phyloP scores from a whole-genome alignment of 2,329 filamentous ascomycete genomes.

The Hymenoscyphus linearis region DNA sequence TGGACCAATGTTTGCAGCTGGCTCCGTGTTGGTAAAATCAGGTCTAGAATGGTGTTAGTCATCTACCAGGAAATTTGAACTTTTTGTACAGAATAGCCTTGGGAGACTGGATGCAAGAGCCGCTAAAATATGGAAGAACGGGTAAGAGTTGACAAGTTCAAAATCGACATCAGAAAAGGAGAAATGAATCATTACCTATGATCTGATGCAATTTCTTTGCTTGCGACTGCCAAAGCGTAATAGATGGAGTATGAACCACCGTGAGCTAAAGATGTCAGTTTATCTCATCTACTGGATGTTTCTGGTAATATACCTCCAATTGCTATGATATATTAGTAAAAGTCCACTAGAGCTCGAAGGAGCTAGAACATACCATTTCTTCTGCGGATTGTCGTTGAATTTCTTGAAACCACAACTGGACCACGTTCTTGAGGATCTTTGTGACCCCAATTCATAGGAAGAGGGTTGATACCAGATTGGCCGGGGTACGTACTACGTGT shows the following conservation, averaged over 20 bases:
- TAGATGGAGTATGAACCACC: constrained; percentile 96
- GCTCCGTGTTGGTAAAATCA: constrained; percentile 81
- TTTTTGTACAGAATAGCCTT: not conserved
- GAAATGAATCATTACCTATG: constrained; percentile 49
- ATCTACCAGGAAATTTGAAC: not conserved
- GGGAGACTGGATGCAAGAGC: not conserved
- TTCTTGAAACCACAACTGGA: constrained; percentile 80
- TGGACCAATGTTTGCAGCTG: constrained; percentile 81
- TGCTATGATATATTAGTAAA: constrained; percentile 37
- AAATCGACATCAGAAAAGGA: not conserved
- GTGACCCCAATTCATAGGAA: constrained; percentile 83
- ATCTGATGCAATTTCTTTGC: constrained; percentile 77
- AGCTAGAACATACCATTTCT: constrained; percentile 61
- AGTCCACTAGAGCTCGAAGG: constrained; percentile 13
- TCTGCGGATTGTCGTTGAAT: constrained; percentile 67
- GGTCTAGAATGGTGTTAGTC: constrained; percentile 37
- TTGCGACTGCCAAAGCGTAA: constrained; percentile 86
- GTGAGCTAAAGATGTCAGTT: constrained; percentile 54
- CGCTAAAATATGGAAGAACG: not conserved
- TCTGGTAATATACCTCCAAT: constrained; percentile 47
- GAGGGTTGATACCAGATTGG: constrained; percentile 89
- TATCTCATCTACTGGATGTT: not conserved
- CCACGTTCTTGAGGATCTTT: constrained; percentile 69
- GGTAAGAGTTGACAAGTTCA: not conserved
- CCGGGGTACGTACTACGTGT: constrained; percentile 74